Base-by-base conservation (phyloP, 805 yeast genomes). In the Isabelozyma heimii region DNA sequence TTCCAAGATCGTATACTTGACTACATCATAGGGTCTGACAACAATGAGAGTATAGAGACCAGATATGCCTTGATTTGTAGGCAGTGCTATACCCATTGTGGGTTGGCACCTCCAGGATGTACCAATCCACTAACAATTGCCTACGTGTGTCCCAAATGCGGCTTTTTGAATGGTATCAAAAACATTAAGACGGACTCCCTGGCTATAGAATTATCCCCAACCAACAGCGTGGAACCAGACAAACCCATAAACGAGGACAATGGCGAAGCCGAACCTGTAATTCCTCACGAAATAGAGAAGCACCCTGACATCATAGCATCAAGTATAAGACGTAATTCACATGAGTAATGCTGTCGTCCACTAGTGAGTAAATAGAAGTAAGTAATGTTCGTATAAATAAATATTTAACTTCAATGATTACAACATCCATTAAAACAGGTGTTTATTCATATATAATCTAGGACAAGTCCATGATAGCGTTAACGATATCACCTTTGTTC, bases 401-500 rank as follows among this genome's bases (percentile, higher is more conserved):
- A 24, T 20, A 38, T n/a, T 38, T 3, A 42, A 17, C 15, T 24
- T 20, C 42, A 35, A 43, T 14, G 5, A 43, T 12, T 15, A 13
- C n/a, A 10, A 20, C 24, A 20, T 20, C 24, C 24, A 20, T 2
- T 20, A 20, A 20, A 6, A 30, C 24, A 30, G 35, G n/a, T 30
- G 1, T 30, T 10, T 30, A 20, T 20, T 20, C 6, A 20, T 37
- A 46, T n/a, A n/a, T 17, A 41, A 35, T 39, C 42, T 72, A 73
- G 52, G 77, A 72, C 71, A 87, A 79, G 57, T 87, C 84, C 96
- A 92, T 89, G 72, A 92, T 90, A 60, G 98, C 92, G 70, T 91
- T 91, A 69, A 94, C 97, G 75, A 94, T 85, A 72, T 94, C 98
- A 72, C 91, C 91, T 62, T 88, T 82, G 80, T 91, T 90, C 59